A percentile compares a stretch with the other conserved stretches of the same genome.
phyloP scores from a whole-genome alignment of 2,329 filamentous ascomycete species.

The Didymella lethalis region DNA sequence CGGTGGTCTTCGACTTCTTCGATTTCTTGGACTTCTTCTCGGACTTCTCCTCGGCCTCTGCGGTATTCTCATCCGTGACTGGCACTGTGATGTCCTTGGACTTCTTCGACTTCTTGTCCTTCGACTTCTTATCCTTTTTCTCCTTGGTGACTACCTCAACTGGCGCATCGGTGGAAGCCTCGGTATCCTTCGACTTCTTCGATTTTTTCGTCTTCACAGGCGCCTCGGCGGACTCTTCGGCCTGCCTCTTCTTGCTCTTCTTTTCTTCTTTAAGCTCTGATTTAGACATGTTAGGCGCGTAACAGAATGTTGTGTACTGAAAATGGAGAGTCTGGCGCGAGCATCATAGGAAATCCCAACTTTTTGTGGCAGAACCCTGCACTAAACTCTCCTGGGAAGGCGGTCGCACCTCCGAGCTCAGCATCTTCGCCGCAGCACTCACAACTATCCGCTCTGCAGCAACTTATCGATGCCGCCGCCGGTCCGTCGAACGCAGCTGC shows the following conservation, averaged over 20 bases:
- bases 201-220: slow-evolving; percentile 36
- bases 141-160: slow-evolving; percentile 32
- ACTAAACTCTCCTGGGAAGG: not conserved
- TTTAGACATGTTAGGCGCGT: slow-evolving; percentile 31
- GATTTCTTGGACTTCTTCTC: slow-evolving; percentile 35
- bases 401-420: slow-evolving; percentile 34
- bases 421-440: slow-evolving; percentile 19
- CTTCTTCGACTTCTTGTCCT: slow-evolving; percentile 46
- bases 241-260: slow-evolving; percentile 48
- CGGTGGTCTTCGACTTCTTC: slow-evolving; percentile 38
- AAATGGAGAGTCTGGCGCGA: slow-evolving; percentile 19
- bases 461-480: slow-evolving; percentile 42
- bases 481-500: slow-evolving; percentile 40
- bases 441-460: slow-evolving; percentile 7
- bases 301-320: slow-evolving; percentile 19
- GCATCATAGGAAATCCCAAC: slow-evolving; percentile 25
- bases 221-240: slow-evolving; percentile 29
- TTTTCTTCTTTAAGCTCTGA: slow-evolving; percentile 37
- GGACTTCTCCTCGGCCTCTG: slow-evolving; percentile 30
- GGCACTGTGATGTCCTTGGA: slow-evolving; percentile 28
- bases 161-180: slow-evolving; percentile 26
- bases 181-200: slow-evolving; percentile 35
- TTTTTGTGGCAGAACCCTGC: slow-evolving; percentile 16
- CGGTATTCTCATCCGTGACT: slow-evolving; percentile 18
- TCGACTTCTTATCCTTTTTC: slow-evolving; percentile 34